These are phyloP conservation scores for Phytophthora pistaciae DNA, from an alignment of 352 stramenopile genomes.

Conservation along the genomic window DNA sequence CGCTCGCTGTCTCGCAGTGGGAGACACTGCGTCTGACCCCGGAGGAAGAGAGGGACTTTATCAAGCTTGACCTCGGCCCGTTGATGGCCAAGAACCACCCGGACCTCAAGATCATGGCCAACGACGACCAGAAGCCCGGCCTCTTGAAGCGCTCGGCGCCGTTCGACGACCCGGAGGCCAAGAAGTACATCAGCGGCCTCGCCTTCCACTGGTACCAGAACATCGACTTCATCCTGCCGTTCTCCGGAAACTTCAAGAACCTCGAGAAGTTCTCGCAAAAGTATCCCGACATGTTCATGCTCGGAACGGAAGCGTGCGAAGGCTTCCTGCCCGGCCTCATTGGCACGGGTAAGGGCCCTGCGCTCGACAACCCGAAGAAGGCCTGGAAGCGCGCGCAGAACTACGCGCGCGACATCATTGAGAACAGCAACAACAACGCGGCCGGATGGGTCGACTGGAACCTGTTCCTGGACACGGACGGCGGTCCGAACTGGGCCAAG, in stretches of 20 bases:
- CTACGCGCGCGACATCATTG: slow-evolving; percentile 88
- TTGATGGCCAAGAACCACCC: slow-evolving; percentile 70
- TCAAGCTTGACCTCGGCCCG: slow-evolving; percentile 84
- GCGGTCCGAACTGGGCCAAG: slow-evolving; percentile 78
- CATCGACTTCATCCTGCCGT: slow-evolving; percentile 52
- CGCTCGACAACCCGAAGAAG: slow-evolving; percentile 38
- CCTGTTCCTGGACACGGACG: slow-evolving; percentile 69
- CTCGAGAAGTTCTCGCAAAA: slow-evolving; percentile 59
- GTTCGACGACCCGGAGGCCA: slow-evolving; percentile 53
- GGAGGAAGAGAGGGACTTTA: slow-evolving; percentile 64
- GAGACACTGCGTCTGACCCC: slow-evolving; percentile 60
- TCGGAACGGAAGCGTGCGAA: slow-evolving; percentile 83
- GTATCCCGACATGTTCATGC: slow-evolving; percentile 75
- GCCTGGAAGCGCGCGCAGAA: slow-evolving; percentile 76
- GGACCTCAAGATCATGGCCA: slow-evolving; percentile 83
- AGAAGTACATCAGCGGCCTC: slow-evolving; percentile 83
- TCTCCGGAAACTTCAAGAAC: slow-evolving; percentile 25
- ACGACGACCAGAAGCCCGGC: slow-evolving; percentile 87
- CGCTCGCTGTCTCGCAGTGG: slow-evolving; percentile 45
- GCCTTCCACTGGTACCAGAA: slow-evolving; percentile 90
- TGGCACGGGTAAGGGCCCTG: slow-evolving; percentile 54
- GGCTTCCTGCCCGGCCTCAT: slow-evolving; percentile 58
- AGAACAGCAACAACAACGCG: slow-evolving; percentile 82
- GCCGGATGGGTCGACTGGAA: slow-evolving; percentile 92
- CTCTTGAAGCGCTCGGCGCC: slow-evolving; percentile 51